Base-by-base conservation (phyloP, 352 stramenopile genomes). In the Pythium phragmiticola region DNA sequence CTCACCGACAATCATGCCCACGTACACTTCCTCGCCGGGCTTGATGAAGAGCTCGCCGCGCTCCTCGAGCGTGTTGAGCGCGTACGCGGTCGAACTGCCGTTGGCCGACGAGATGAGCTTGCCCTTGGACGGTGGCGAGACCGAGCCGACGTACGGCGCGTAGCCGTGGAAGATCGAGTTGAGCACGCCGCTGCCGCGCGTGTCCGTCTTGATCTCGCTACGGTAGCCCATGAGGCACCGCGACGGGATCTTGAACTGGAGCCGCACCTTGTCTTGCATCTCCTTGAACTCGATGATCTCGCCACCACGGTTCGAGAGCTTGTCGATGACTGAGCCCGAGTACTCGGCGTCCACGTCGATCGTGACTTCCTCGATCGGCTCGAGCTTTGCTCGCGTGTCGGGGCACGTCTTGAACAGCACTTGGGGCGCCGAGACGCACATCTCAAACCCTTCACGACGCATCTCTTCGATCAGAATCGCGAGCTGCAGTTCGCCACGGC, bases 391-490 rank as follows among this genome's bases (percentile, higher is more conserved):
- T 45, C 94, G 96, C 46, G 92, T 97, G 36, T 96, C 87, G 7
- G 79, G 69, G 65, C 83, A 88, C 11, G 70, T 89, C 60, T 92
- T 89, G 61, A 97, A 98, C 16, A 99, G 76, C 57, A 99, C 98
- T 57, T 95, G 89, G 16, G 97, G 97, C 39, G 97, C 96, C 21
- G 94, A 98, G 49, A 99, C 96, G 45, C 93, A 96, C 75, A 99
- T 95, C 80, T 99, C 97, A 58, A 97, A 99, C 11, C 97, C 97
- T 75, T 99, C 97, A 45, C 97, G 88, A 59, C 97, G 82, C 97
- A 99, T 99, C 73, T 98, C 96, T 72, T 99, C 97, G 41, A 99
- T 98, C 47, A 99, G 76, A 70, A 99, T 99, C 55, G 96, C 97
- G 16, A 99, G 85, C 77, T 99, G 97, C 55, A 99, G 80, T 65